Percentiles rank a stretch among this genome's conserved stretches.
Conservation (phyloP, 208 protist species). For the Acanthamoeba castellanii region DNA sequence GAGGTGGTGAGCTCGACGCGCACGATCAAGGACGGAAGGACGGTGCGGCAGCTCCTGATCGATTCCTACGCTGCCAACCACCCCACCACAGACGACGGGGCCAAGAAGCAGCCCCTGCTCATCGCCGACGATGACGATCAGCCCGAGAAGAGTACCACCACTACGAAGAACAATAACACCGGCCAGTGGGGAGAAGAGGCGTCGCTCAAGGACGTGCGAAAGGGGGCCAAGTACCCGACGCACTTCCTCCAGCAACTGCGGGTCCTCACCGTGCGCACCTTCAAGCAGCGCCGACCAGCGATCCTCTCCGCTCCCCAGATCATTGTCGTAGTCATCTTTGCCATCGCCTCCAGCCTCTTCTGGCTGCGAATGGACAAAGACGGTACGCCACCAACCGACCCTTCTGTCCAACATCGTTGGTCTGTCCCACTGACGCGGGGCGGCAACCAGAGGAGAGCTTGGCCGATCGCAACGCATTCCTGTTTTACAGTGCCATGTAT, state of each 20-base stretch:
- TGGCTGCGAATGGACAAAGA: constrained; percentile 77
- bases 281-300: constrained; percentile 41
- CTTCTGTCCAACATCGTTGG: no score
- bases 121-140: not conserved
- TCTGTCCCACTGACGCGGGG: not conserved
- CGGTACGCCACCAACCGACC: no score
- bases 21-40: not conserved
- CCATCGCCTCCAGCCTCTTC: constrained; percentile 69
- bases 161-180: no score
- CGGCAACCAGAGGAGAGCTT: constrained; percentile 37
- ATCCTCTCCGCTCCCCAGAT: constrained; percentile 38
- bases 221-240: constrained; percentile 10
- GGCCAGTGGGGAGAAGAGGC: not conserved
- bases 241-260: not conserved
- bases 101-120: not conserved
- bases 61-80: not conserved
- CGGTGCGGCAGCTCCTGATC: not conserved
- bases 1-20: not conserved
- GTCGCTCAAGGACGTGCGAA: not conserved
- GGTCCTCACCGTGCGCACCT: constrained; percentile 1
- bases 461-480: constrained; percentile 58
- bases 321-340: constrained; percentile 6
- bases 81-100: not conserved
- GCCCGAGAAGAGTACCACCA: not conserved
- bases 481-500: constrained; percentile 81